These are phyloP conservation scores for Rhizopus microsporus DNA, from an alignment of 371 early-diverging fungal species.

Conservation along the genomic window DNA sequence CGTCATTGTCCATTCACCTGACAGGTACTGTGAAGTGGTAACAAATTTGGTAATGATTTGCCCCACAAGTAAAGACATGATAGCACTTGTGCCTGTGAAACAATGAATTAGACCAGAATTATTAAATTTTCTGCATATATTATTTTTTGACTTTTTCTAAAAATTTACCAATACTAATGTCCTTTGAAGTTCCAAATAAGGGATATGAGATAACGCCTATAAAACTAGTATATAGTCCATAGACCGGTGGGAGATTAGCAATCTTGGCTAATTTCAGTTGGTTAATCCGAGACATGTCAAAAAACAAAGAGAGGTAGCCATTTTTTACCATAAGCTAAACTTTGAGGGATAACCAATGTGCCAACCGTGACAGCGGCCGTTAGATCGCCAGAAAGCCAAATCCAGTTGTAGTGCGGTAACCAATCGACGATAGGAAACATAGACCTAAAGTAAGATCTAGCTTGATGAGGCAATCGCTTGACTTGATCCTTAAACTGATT, in stretches of 20 bases:
- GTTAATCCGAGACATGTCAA: not conserved
- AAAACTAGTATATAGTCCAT: constrained; percentile 87
- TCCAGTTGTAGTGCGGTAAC: constrained; percentile 71
- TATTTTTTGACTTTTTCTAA: not conserved
- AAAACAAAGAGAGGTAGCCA: not conserved
- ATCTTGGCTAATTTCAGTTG: constrained; percentile 58
- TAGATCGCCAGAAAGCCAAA: constrained; percentile 72
- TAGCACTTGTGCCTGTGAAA: constrained; percentile 70
- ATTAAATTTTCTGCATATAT: not conserved
- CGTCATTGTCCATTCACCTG: constrained; percentile 37
- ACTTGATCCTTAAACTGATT: constrained; percentile 10
- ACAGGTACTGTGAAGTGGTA: constrained; percentile 35
- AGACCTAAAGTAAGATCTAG: constrained; percentile 23
- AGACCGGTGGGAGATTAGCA: constrained; percentile 80
- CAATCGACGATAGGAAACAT: constrained; percentile 70
- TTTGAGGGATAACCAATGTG: constrained; percentile 80
- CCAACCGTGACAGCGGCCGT: constrained; percentile 76
- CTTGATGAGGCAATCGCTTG: constrained; percentile 10
- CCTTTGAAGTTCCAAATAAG: constrained; percentile 83
- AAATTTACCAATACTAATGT: constrained; percentile 76
- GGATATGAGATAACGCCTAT: constrained; percentile 77
- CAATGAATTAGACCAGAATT: not conserved
- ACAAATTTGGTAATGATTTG: constrained; percentile 59
- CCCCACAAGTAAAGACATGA: constrained; percentile 74
- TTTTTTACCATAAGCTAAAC: constrained; percentile 69